These are phyloP conservation scores for Raphanus hybrid DNA, from an alignment of 441 rosid species.

Conservation along the genomic window DNA sequence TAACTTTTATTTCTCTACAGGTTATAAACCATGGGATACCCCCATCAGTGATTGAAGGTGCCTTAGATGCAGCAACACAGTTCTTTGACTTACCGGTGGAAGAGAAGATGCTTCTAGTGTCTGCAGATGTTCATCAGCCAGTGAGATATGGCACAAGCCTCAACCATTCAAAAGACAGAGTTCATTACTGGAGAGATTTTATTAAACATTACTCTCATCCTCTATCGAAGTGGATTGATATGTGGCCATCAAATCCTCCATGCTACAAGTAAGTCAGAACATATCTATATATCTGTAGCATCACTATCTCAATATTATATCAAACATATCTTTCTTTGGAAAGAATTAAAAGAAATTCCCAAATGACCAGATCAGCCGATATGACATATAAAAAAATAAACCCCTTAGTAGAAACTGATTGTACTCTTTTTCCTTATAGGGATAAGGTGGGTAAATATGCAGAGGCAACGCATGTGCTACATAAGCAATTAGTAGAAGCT, in stretches of 20 bases:
- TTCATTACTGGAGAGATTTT: slow-evolving; percentile 81
- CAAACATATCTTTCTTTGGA: background rate
- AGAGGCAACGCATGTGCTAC: slow-evolving; percentile 52
- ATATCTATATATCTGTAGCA: background rate
- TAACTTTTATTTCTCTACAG: slow-evolving; percentile 46
- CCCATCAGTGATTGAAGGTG: slow-evolving; percentile 44
- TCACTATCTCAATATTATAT: background rate
- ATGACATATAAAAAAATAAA: no score
- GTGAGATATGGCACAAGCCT: slow-evolving; percentile 75
- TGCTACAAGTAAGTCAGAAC: slow-evolving; percentile 41
- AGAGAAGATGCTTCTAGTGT: slow-evolving; percentile 31
- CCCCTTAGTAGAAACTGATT: background rate
- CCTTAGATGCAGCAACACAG: slow-evolving; percentile 51
- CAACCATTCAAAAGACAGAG: slow-evolving; percentile 59
- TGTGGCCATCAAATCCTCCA: slow-evolving; percentile 79
- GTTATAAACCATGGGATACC: slow-evolving; percentile 68
- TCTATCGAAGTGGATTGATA: slow-evolving; percentile 56
- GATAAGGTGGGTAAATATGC: slow-evolving; percentile 65
- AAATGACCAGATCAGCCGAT: no score
- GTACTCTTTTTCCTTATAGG: slow-evolving; percentile 40
- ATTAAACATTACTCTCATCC: slow-evolving; percentile 76
- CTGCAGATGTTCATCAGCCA: slow-evolving; percentile 52
- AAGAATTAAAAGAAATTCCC: background rate
- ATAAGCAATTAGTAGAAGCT: slow-evolving; percentile 51
- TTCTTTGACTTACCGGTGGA: slow-evolving; percentile 73